Conservation (phyloP, 1,284 basidiomycete genomes). For the Xerocomus minutiporus region DNA sequence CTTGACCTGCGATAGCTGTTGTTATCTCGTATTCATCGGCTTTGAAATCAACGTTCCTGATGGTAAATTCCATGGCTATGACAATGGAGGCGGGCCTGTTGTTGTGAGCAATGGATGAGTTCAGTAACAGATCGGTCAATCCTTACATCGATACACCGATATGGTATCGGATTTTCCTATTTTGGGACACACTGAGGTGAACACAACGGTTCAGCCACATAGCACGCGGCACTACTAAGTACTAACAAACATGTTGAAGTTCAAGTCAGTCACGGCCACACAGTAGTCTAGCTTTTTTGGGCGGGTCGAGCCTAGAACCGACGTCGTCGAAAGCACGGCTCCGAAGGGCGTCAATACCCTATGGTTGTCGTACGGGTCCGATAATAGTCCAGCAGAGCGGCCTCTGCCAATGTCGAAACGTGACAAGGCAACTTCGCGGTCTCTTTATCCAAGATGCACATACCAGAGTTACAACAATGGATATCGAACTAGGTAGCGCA, state of each 20-base stretch:
- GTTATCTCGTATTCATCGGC: slow-evolving; percentile 55
- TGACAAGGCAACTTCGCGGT: no score
- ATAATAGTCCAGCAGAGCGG: no score
- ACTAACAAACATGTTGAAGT: no score
- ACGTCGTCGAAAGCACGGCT: no score
- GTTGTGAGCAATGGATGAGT: neutral
- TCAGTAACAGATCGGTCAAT: neutral
- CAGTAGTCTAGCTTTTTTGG: no score
- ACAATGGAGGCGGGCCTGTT: neutral
- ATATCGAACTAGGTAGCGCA: neutral
- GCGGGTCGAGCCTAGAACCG: no score
- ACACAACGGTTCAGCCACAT: no score
- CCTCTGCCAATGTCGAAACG: no score
- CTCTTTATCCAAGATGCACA: neutral
- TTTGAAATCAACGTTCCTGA: slow-evolving; percentile 44
- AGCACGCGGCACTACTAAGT: no score
- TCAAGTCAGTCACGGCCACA: no score
- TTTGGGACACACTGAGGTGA: neutral
- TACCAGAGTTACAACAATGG: neutral
- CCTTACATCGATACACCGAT: neutral
- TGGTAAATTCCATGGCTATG: slow-evolving; percentile 46
- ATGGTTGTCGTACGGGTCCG: no score
- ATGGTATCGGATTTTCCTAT: neutral
- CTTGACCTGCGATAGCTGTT: slow-evolving; percentile 43
- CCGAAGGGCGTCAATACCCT: no score